Base-by-base conservation (phyloP, 257 asterid genomes). In the Solanum boliviense region DNA sequence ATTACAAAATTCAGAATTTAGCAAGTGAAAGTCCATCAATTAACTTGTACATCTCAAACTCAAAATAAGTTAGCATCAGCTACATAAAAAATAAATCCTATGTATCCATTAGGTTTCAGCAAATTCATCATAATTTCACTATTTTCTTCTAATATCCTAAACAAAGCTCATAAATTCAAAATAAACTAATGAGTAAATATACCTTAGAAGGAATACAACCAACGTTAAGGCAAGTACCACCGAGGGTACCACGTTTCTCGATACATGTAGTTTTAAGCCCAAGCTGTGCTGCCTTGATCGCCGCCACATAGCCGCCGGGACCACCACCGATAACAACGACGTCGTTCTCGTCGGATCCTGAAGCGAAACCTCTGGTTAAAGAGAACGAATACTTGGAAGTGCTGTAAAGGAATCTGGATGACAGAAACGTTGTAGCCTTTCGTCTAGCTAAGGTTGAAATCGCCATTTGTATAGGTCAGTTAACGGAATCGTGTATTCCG, bases 131-230 rank as follows among this genome's bases (percentile, higher is more conserved):
- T 32, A 31, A 71, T 72, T 18, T 72, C 13, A 32, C 79, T 72
- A 15, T 72, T 72, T 72, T 18, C 79, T 32, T 18, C 81, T 34
- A 72, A 18, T 20, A 73, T 73, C 7, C 29, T 34, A 46, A 20
- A 13, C 29, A 34, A 73, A 34, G 4, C 29, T 73, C 46, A 5
- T 34, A 35, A 32, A 34, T 34, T 20, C 3, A 7, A 82, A 82
- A 48, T 29, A 29, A 82, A 29, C 58, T 3, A 81, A 31, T 5
- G 10, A 82, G 16, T 16, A 82, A 48, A 48, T 56, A 31, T 56
- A 97, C 99, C 98, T 97, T 97, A 29, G 99, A 97, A 75, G 99
- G 99, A 89, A 97, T 97, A 89, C 99, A 97, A 0, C 99, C 99
- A 31, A 96, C 99, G 94, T 96, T 97, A 83, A 97, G 99, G 84